Base-by-base conservation (phyloP, 345 rosid species). In the Chamaenerion angustifolium region DNA sequence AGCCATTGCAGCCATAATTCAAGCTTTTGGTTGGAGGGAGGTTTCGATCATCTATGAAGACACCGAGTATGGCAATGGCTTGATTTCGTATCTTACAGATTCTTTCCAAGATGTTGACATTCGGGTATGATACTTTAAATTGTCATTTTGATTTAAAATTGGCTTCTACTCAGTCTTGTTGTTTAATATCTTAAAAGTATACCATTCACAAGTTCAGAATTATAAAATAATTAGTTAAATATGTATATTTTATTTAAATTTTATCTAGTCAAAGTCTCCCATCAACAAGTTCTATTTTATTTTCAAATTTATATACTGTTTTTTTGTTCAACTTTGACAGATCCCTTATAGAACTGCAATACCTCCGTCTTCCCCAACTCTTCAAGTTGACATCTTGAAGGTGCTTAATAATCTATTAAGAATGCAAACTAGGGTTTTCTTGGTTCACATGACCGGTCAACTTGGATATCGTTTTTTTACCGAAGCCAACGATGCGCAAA, bases 361-460 rank as follows among this genome's bases (percentile, higher is more conserved):
- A 18, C 50, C 66, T 27, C 52, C 57, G 8, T 44, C 27, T 0
- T 70, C 74, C 11, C 0, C 19, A 0, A 31, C 37, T 31, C 37
- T 31, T 2, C 64, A 68, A 16, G 21, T 25, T 1, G 43, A 55
- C 6, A 69, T 75, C 2, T 19, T 23, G 0, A 40, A 16, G 11
- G 66, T 56, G 54, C 68, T 78, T 2, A 42, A 53, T 46, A 51
- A 25, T 35, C 18, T 78, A 14, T 66, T 56, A 60, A 12, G 9
- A 0, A 72, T 45, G 73, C 73, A 63, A 15, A 67, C 68, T 1
- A 51, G 72, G 41, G 78, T 74, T 4, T 67, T 78, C 44, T 11
- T 78, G 12, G 71, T 78, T 5, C 76, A 62, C 48, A 67, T 71
- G 78, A 16, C 19, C 4, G 21, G 66, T 10, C 4, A 15, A n/a